phyloP scores from a whole-genome alignment of 805 yeast genomes.

The Danielia reshetovae region DNA sequence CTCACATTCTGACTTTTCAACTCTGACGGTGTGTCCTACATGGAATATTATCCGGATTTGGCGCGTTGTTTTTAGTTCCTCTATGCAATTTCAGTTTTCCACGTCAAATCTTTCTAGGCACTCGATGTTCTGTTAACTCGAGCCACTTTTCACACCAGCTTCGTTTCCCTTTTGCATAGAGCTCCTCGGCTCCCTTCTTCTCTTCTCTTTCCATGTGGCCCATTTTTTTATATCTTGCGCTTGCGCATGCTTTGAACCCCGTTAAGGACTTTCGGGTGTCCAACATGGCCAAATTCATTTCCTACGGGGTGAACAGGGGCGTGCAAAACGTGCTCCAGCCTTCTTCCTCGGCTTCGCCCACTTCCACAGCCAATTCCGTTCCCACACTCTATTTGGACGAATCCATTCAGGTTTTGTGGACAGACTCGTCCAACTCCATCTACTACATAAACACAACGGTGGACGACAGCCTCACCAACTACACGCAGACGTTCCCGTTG shows the following conservation, averaged over 20 bases:
- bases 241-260: constrained; percentile 6
- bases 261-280: constrained; percentile 12
- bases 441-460: constrained; percentile 10
- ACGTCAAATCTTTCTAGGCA: too few species aligned
- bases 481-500: constrained; percentile 42
- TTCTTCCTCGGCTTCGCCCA: background rate
- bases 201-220: background rate
- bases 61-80: too few species aligned
- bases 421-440: constrained; percentile 11
- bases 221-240: background rate
- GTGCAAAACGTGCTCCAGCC: background rate
- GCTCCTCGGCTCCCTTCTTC: background rate
- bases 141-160: too few species aligned
- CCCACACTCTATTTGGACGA: constrained; percentile 4
- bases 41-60: too few species aligned
- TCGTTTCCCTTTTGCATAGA: too few species aligned
- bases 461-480: constrained; percentile 17
- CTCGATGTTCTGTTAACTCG: too few species aligned
- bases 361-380: background rate
- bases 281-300: constrained; percentile 2
- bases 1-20: too few species aligned
- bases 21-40: too few species aligned
- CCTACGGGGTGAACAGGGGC: background rate
- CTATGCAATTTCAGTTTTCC: too few species aligned
- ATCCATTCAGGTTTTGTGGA: constrained; percentile 5